Evolutionary conservation across 805 yeast genomes (phyloP).

Genomic region (Yamadazyma sp.): DNA sequence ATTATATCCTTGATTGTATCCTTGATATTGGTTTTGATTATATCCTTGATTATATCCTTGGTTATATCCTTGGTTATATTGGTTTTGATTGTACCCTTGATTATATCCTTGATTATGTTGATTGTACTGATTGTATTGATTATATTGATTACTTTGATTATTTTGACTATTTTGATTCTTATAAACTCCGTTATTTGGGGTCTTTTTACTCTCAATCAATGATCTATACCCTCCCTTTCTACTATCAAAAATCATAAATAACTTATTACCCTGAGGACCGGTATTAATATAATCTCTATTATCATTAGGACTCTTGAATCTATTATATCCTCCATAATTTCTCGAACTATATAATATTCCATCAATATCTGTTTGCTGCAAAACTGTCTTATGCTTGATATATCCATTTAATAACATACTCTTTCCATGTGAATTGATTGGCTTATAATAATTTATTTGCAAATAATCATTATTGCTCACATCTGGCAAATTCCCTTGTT

Average conservation of each 20-base stretch:
- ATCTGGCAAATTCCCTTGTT: slow-evolving; percentile 44
- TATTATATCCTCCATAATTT: slow-evolving; percentile 30
- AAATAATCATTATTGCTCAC: slow-evolving; percentile 39
- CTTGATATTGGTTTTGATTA: slow-evolving; percentile 7
- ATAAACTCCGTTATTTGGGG: background rate
- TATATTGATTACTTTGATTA: slow-evolving; percentile 8
- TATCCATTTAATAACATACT: slow-evolving; percentile 83
- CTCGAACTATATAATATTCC: slow-evolving; percentile 47
- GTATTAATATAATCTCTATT: slow-evolving; percentile 35
- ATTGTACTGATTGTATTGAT: slow-evolving; percentile 3
- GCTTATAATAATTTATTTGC: slow-evolving; percentile 56
- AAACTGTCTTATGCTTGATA: slow-evolving; percentile 56
- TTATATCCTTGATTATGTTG: slow-evolving; percentile 11
- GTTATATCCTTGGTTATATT: slow-evolving; percentile 12
- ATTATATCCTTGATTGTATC: slow-evolving; percentile 14
- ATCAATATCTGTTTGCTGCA: slow-evolving; percentile 69
- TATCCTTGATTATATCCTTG: slow-evolving; percentile 9
- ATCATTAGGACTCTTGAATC: slow-evolving; percentile 29
- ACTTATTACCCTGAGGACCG: slow-evolving; percentile 39
- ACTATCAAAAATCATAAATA: slow-evolving; percentile 27
- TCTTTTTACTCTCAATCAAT: slow-evolving; percentile 14
- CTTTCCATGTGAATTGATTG: slow-evolving; percentile 60
- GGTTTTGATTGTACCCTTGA: slow-evolving; percentile 5
- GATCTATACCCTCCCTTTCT: slow-evolving; percentile 41
- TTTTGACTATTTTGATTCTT: slow-evolving; percentile 12